Evolutionary conservation across 2,329 filamentous ascomycete genomes (phyloP).

Genomic region (Exophiala lecanii-corni): DNA sequence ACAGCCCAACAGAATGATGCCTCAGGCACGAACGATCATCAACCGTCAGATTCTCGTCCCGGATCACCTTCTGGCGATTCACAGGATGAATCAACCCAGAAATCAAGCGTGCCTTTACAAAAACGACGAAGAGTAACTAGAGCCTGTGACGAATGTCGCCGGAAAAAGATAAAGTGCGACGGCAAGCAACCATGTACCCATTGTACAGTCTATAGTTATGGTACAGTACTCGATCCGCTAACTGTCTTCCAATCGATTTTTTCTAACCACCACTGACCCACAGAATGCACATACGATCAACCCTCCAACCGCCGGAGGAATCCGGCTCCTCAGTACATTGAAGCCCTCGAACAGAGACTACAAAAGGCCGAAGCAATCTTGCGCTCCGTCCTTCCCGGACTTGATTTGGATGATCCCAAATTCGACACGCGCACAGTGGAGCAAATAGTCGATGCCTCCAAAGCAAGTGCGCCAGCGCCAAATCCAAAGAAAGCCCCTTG

Average conservation of each 20-base stretch:
- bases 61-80: conserved; percentile 16
- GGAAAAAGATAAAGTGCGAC: conserved; percentile 75
- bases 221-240: conserved; percentile 48
- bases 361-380: conserved; percentile 78
- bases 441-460: conserved; percentile 50
- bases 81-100: conserved; percentile 19
- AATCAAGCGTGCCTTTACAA: conserved; percentile 54
- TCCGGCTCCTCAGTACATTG: conserved; percentile 87
- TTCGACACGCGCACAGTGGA: conserved; percentile 74
- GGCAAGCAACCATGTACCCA: conserved; percentile 82
- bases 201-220: conserved; percentile 97
- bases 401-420: conserved; percentile 78
- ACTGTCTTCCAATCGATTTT: not conserved
- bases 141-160: conserved; percentile 75
- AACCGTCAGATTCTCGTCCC: conserved; percentile 12
- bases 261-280: conserved; percentile 8
- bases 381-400: conserved; percentile 72
- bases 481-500: conserved; percentile 19
- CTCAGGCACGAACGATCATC: conserved; percentile 7
- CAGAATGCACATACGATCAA: conserved; percentile 93
- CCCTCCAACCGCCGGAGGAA: conserved; percentile 88
- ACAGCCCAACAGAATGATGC: not conserved
- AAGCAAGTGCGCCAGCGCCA: conserved; percentile 14
- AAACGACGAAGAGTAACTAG: conserved; percentile 74
- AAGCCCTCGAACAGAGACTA: conserved; percentile 76